Base-by-base conservation (phyloP, 2,329 filamentous ascomycete species). In the Hypoxylon sp. region DNA sequence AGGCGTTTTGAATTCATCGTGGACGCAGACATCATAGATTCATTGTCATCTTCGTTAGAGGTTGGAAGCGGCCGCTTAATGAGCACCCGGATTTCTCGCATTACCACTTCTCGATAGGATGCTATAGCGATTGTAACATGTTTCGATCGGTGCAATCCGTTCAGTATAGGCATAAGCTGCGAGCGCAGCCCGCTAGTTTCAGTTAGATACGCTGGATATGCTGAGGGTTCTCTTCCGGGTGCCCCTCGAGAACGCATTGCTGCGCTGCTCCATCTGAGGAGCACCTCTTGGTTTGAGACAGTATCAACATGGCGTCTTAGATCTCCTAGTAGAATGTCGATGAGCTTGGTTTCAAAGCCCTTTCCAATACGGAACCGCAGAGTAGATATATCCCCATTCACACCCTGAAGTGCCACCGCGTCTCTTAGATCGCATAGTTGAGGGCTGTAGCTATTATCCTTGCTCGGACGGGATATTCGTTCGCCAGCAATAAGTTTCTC, bases 11-110 rank as follows among this genome's bases (percentile, higher is more conserved):
- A 87, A 30, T 82, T 81, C 44, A 84, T 76, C 1, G 93, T 97
- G 2, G 92, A 95, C 0, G 86, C 81, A 1, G 92, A 92, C 72
- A 93, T 86, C 75, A 93, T 88, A 0, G 91, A 96, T 68, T 94
- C 90, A 55, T 88, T 90, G 67, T 99, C 94, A 61, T 97, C 93
- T 53, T 99, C 94, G 62, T 85, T 94, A 7, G 93, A 96, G 66
- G 91, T 96, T 0, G 94, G 94, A 27, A 99, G 78, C 16, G 93
- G 89, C 49, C 86, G 84, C 44, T 91, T 83, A 38, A 99, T 93
- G 37, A 97, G 77, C 23, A 83, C 86, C 63, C 93, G 89, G 68
- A 97, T 87, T 70, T 99, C 94, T 38, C 89, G 86, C 55, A 96
- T 75, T 8, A 96, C 84, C 0, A 89, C 82, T 29, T 96, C 91